Evolutionary conservation across 2,329 filamentous ascomycete genomes (phyloP).

Genomic region (Pseudogymnoascus sp.): DNA sequence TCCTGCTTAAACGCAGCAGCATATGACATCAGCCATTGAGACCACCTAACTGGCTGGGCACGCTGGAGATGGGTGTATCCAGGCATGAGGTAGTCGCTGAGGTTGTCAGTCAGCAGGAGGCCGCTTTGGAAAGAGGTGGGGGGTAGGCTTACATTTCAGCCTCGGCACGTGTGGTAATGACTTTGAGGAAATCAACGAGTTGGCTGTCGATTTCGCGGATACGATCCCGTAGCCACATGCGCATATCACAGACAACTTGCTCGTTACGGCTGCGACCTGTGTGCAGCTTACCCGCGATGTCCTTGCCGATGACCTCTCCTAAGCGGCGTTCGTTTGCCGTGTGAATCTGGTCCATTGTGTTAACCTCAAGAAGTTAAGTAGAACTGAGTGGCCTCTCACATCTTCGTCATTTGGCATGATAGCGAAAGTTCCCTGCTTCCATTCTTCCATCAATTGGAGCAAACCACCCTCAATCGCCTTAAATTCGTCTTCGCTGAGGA

Average conservation of each 20-base stretch:
- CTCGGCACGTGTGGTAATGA: constrained; percentile 63
- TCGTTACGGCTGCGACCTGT: constrained; percentile 84
- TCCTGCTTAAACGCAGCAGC: constrained; percentile 65
- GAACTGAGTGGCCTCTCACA: too few species aligned
- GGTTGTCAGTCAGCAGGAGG: neutral
- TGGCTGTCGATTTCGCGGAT: too few species aligned
- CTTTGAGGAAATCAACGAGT: constrained; percentile 61
- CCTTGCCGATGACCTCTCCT: constrained; percentile 79
- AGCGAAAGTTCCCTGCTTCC: too few species aligned
- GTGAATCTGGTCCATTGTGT: constrained; percentile 56
- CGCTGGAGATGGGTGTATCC: constrained; percentile 85
- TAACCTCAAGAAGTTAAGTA: constrained; percentile 20
- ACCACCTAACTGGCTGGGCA: constrained; percentile 72
- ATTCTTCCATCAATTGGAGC: too few species aligned
- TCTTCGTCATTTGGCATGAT: constrained; percentile 38
- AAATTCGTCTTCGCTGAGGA: constrained; percentile 68
- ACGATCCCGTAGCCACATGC: constrained; percentile 45
- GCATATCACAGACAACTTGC: constrained; percentile 85
- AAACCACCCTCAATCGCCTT: constrained; percentile 51
- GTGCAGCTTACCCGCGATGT: constrained; percentile 81
- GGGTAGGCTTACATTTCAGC: constrained; percentile 45
- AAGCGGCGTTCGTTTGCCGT: constrained; percentile 66
- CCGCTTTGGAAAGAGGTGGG: neutral
- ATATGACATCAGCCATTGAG: constrained; percentile 73
- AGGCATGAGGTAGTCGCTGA: constrained; percentile 64